phyloP scores from a whole-genome alignment of 306 rosid species.

The Vigna nakashimae region DNA sequence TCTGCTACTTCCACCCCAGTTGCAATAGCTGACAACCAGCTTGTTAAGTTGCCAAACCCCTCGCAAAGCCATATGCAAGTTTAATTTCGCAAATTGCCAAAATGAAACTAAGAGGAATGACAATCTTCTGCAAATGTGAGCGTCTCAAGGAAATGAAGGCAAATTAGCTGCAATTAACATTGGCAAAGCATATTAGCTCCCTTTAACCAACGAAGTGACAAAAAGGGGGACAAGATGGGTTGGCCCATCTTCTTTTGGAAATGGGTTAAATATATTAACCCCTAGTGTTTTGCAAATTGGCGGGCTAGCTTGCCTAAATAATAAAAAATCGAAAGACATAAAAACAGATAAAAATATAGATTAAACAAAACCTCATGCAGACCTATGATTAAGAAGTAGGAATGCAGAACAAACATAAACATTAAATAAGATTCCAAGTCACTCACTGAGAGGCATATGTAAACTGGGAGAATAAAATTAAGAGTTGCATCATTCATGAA shows the following conservation, averaged over 20 bases:
- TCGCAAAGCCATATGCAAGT: conserved; percentile 73
- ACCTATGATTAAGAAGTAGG: neutral
- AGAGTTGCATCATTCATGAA: neutral
- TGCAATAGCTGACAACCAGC: conserved; percentile 75
- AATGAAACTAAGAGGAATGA: neutral
- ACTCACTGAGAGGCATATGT: neutral
- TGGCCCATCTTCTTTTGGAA: neutral
- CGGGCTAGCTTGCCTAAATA: neutral
- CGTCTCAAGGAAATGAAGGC: conserved; percentile 7
- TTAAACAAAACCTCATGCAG: neutral
- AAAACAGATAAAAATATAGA: neutral
- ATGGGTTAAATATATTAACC: neutral
- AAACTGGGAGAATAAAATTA: neutral
- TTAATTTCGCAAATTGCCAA: neutral
- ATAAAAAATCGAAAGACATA: neutral
- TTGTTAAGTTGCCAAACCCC: conserved; percentile 92
- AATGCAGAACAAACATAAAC: neutral
- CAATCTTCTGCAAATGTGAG: neutral
- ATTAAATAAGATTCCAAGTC: neutral
- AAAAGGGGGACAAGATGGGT: neutral
- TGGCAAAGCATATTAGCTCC: neutral
- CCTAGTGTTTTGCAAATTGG: neutral
- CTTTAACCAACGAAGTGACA: neutral
- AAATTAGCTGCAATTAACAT: conserved; percentile 11
- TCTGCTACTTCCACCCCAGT: conserved; percentile 96